Evolutionary conservation across 768 basidiomycete genomes (phyloP).

Genomic region (Macrocybe gigantea): DNA sequence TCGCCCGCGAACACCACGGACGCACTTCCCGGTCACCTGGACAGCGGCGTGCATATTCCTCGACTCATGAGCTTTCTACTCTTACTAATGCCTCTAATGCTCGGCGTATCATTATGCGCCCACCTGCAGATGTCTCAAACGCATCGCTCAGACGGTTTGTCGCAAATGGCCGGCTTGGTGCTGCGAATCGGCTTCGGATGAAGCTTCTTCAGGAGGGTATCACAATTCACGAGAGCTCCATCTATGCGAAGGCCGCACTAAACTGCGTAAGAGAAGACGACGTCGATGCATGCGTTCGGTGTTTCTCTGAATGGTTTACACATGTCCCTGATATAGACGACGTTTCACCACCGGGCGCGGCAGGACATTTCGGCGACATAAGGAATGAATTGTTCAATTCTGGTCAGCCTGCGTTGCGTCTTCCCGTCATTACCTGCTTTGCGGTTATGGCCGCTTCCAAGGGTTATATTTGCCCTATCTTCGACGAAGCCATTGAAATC

Average conservation of each 20-base stretch:
- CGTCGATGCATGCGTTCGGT: not conserved
- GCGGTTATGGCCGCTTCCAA: conserved; percentile 14
- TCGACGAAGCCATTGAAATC: conserved; percentile 9
- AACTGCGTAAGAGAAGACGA: conserved; percentile 9
- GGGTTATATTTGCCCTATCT: conserved; percentile 13
- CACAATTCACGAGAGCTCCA: conserved; percentile 8
- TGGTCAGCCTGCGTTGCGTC: conserved; percentile 9
- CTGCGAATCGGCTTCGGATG: conserved; percentile 13
- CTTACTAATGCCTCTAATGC: too few relatives aligned
- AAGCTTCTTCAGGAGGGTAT: conserved; percentile 6
- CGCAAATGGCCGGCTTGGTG: conserved; percentile 7
- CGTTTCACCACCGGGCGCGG: not conserved
- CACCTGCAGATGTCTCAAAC: conserved; percentile 1
- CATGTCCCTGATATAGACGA: conserved; percentile 11
- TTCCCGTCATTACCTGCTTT: conserved; percentile 11
- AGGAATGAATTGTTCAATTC: conserved; percentile 10
- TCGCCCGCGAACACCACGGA: too few relatives aligned
- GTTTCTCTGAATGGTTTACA: conserved; percentile 12
- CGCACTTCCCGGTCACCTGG: too few relatives aligned
- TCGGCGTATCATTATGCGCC: too few relatives aligned
- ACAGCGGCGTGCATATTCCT: too few relatives aligned
- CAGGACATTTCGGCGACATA: conserved; percentile 5
- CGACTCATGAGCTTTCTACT: too few relatives aligned
- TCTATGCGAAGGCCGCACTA: conserved; percentile 14
- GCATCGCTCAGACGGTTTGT: conserved; percentile 8